Base-by-base conservation (phyloP, 176 grass and related monocot genomes). In the Bromus sterilis region DNA sequence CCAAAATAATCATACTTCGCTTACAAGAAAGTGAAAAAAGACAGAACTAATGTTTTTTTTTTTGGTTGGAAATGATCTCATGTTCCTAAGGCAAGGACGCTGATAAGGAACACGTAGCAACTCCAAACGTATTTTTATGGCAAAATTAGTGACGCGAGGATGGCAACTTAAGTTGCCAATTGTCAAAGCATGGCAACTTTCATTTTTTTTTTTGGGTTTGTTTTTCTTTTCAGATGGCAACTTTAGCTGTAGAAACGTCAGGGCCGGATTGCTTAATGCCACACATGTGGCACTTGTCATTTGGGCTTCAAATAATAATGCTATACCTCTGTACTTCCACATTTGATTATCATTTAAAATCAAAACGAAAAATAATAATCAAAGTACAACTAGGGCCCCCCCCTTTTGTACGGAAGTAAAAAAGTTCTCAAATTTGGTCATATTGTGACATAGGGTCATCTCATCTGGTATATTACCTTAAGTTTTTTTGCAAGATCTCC, bases 401-500 rank as follows among this genome's bases (percentile, higher is more conserved):
- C 18, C 48, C 20, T 51, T 51, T 51, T 21, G 18, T 20, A 21
- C 49, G 21, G 16, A 44, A 51, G 46, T 49, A 8, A n/a, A n/a
- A n/a, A n/a, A 7, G 48, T 21, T 51, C 18, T 21, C 48, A 21
- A 51, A 51, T 51, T 21, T 51, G 7, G 18, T 9, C 48, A 2
- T 51, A 51, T 8, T 51, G 6, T 16, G 20, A 78, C 18, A 24
- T 78, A 80, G 34, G n/a, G 10, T 56, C 34, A 31, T 76, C 35
- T 56, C 34, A 31, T 76, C 35, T 61, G 66, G 36, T 31, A 79
- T 9, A 43, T 77, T 60, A 99, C 96, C 96, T 99, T 91, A 69
- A 99, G 87, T 79, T 95, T 99, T 80, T 77, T 91, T 57, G 93
- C 91, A 82, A 99, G 96, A 90, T 99, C 91, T 81, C 93, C 96